These are phyloP conservation scores for Neoscytalidium dimidiatum DNA, from an alignment of 2,329 filamentous ascomycete species.

Conservation along the genomic window DNA sequence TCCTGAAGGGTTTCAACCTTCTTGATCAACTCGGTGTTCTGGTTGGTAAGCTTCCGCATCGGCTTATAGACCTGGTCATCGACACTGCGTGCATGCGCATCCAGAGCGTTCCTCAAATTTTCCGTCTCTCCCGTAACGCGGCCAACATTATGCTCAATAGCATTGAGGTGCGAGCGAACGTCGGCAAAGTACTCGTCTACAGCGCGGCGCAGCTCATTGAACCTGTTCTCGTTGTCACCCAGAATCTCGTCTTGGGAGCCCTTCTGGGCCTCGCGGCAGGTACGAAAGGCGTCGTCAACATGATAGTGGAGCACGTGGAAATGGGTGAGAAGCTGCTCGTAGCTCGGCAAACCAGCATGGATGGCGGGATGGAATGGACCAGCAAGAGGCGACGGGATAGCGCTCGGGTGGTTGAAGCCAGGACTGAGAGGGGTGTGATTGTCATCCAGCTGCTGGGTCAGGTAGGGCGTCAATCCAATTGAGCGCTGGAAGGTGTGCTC, in stretches of 20 bases:
- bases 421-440: neutral
- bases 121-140: conserved; percentile 25
- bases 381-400: conserved; percentile 29
- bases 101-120: conserved; percentile 27
- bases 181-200: conserved; percentile 30
- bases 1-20: conserved; percentile 32
- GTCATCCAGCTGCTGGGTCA: conserved; percentile 13
- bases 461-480: conserved; percentile 17
- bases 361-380: neutral
- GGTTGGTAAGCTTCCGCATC: conserved; percentile 29
- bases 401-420: conserved; percentile 26
- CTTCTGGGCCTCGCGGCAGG: neutral
- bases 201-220: conserved; percentile 15
- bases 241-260: conserved; percentile 27
- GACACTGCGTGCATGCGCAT: conserved; percentile 21
- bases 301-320: conserved; percentile 40
- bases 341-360: neutral
- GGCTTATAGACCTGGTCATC: conserved; percentile 29
- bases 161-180: conserved; percentile 29
- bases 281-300: conserved; percentile 31
- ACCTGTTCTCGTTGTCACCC: conserved; percentile 4
- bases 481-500: neutral
- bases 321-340: conserved; percentile 27
- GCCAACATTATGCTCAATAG: conserved; percentile 28
- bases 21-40: conserved; percentile 27